Conservation (phyloP, 2,329 filamentous ascomycete species). For the Aspergillus eucalypticola region DNA sequence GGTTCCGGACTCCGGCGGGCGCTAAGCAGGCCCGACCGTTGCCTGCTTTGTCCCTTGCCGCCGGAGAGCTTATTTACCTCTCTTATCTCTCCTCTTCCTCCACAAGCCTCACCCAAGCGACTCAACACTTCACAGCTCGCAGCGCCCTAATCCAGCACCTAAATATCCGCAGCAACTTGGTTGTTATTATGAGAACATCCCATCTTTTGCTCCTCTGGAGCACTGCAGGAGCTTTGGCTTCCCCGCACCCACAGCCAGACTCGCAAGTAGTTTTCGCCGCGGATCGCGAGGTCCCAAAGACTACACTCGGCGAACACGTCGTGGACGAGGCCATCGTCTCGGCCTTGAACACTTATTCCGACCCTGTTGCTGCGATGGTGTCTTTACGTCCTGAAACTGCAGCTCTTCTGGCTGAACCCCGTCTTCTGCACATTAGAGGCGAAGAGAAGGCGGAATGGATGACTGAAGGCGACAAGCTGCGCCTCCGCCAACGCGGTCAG, state of each 20-base stretch:
- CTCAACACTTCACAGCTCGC: too few relatives aligned
- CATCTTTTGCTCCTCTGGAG: background rate
- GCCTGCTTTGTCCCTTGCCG: background rate
- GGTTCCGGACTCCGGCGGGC: background rate
- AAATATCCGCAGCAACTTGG: background rate
- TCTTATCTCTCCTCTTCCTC: background rate
- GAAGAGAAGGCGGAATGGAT: slow-evolving; percentile 2
- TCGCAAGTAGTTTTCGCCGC: background rate
- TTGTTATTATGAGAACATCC: background rate
- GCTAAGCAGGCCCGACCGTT: background rate
- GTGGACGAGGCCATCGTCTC: background rate
- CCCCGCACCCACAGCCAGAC: background rate
- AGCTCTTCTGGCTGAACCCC: background rate
- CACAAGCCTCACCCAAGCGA: background rate
- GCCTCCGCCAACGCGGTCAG: background rate
- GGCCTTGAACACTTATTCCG: background rate
- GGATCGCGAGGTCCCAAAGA: background rate
- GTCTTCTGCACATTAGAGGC: background rate
- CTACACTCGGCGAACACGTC: background rate
- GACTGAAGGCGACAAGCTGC: slow-evolving; percentile 7
- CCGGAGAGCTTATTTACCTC: background rate
- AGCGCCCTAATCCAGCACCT: background rate
- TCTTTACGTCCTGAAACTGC: background rate
- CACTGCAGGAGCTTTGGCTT: background rate
- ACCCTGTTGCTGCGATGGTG: slow-evolving; percentile 2